Base-by-base conservation (phyloP, 2,329 filamentous ascomycete species). In the Alternaria arbusti region DNA sequence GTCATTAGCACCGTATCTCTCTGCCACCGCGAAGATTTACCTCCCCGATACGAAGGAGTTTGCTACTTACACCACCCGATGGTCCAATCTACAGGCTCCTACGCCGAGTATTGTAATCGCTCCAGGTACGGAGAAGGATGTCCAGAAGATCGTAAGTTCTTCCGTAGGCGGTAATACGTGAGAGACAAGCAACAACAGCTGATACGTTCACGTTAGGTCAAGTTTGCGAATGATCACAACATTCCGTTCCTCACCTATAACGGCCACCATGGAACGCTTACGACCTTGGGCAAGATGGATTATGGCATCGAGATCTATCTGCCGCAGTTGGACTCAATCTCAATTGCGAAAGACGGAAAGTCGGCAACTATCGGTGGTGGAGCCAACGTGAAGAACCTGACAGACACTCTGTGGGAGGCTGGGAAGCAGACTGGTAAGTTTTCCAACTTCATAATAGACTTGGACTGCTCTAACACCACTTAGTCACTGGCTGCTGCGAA, bases 181-280 rank as follows among this genome's bases (percentile, higher is more conserved):
- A 20, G 25, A 49, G 17, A 10, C 3, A 13, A 13, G 6, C 0
- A 8, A 3, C 11, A 11, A 2, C 13, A 13, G 25, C 30, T 20
- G 10, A 9, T 0, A 20, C 12, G 3, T 32, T 1, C 20, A 4
- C 26, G 4, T 1, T 17, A 85, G 83, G 79, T 86, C 45, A 79
- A 80, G 73, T 87, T 79, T 62, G 86, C 86, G 45, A 85, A 84
- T 66, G 69, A 78, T 40, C 74, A 81, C 49, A 68, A 79, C 2
- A 60, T 86, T 3, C 84, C 86, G 0, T 87, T 88, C 64, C 81
- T 89, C 3, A 82, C 85, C 0, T 83, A 80, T 70, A 86, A 85
- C 69, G 84, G 85, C 13, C 82, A 79, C 2, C 87, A 89, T 61
- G 87, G 86, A 4, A 78, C 83, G 4, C 79, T 85, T 49, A 84